Conservation (phyloP, 2,329 filamentous ascomycete genomes). For the Paecilomyces fulvus region DNA sequence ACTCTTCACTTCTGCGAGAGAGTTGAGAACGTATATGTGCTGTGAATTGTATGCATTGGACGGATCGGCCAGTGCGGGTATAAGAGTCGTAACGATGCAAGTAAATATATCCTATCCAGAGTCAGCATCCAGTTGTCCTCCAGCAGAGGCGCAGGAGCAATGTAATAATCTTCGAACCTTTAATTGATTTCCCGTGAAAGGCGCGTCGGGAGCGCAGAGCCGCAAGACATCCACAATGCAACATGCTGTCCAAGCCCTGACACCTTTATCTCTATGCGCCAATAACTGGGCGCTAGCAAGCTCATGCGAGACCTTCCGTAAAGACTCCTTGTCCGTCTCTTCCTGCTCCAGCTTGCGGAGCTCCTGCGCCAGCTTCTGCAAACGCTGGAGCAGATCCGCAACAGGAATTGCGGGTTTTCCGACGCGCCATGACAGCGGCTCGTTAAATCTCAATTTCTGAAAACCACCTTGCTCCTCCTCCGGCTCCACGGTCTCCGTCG, state of each 20-base stretch:
- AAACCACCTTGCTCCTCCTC: constrained; percentile 26
- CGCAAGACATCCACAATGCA: constrained; percentile 90
- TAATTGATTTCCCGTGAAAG: constrained; percentile 80
- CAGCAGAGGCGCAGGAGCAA: neutral
- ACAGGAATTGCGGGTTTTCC: constrained; percentile 75
- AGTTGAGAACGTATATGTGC: constrained; percentile 83
- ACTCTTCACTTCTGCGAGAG: constrained; percentile 87
- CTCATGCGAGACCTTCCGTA: constrained; percentile 75
- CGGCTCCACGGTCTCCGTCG: constrained; percentile 21
- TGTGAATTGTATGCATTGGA: constrained; percentile 86
- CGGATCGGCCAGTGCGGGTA: constrained; percentile 78
- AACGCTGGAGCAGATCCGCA: constrained; percentile 68
- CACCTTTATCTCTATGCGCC: constrained; percentile 85
- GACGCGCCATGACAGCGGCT: constrained; percentile 82
- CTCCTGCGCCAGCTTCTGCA: constrained; percentile 75
- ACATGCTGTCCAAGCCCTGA: constrained; percentile 78
- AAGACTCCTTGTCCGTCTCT: constrained; percentile 70
- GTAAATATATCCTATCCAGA: constrained; percentile 74
- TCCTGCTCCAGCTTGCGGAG: constrained; percentile 82
- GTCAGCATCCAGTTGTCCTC: constrained; percentile 8
- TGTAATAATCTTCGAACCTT: constrained; percentile 52
- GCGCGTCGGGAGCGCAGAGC: constrained; percentile 88
- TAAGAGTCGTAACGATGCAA: constrained; percentile 72
- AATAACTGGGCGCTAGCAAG: constrained; percentile 74
- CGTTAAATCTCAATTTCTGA: constrained; percentile 62